phyloP scores from a whole-genome alignment of 805 yeast species.

The Kluyveromyces aestuarii region DNA sequence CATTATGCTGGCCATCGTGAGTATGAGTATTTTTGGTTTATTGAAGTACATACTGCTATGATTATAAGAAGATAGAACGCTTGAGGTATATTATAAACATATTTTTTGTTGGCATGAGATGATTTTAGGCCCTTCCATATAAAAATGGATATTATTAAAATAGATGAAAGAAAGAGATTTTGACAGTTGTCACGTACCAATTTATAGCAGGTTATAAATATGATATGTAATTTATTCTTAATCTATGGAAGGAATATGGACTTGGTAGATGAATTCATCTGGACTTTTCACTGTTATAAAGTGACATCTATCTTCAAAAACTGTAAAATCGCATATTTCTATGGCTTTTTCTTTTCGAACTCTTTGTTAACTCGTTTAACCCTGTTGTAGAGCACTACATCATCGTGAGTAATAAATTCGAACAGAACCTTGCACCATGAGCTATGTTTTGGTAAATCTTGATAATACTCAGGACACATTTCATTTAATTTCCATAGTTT shows the following conservation, averaged over 20 bases:
- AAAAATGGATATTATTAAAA: background rate
- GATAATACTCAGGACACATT: conserved; percentile 75
- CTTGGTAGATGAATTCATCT: too few species aligned
- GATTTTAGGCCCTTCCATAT: background rate
- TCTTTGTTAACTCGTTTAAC: conserved; percentile 48
- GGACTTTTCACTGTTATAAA: background rate
- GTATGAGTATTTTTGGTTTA: conserved; percentile 33
- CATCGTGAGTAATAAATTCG: conserved; percentile 59
- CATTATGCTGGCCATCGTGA: conserved; percentile 30
- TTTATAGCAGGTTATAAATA: background rate
- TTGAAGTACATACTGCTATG: conserved; percentile 22
- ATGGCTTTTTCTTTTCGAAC: background rate
- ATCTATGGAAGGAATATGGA: background rate
- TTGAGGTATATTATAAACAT: background rate
- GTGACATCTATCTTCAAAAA: too few species aligned
- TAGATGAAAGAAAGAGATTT: background rate
- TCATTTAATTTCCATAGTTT: conserved; percentile 52
- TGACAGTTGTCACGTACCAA: background rate
- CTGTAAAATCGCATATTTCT: background rate
- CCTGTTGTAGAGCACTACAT: conserved; percentile 69
- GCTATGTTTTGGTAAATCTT: conserved; percentile 63
- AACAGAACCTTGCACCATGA: conserved; percentile 74
- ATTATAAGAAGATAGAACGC: background rate
- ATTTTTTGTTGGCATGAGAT: background rate
- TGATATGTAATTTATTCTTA: background rate